phyloP scores from a whole-genome alignment of 331 rosid genomes.

The Pyrus hybrid region DNA sequence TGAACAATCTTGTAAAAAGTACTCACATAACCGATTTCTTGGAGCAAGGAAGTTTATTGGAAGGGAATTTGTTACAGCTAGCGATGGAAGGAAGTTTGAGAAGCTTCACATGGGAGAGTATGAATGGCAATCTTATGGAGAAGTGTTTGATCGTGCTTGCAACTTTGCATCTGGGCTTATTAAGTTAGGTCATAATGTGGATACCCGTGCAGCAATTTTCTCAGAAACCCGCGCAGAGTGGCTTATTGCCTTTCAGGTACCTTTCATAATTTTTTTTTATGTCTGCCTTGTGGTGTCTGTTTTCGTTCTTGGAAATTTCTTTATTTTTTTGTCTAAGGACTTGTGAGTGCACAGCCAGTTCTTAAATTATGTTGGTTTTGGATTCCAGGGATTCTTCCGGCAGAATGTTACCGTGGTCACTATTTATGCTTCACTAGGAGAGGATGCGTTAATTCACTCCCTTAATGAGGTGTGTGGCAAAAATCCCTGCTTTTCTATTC shows the following conservation, averaged over 20 bases:
- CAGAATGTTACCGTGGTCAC: constrained; percentile 79
- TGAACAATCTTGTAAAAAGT: constrained; percentile 68
- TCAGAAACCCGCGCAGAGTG: constrained; percentile 78
- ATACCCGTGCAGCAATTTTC: constrained; percentile 70
- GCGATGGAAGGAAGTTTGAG: constrained; percentile 79
- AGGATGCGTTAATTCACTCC: constrained; percentile 82
- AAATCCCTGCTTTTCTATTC: constrained; percentile 8
- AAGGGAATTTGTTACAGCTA: constrained; percentile 45
- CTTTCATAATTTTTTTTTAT: neutral
- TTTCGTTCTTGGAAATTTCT: neutral
- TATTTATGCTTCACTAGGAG: constrained; percentile 85
- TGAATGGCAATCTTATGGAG: constrained; percentile 71
- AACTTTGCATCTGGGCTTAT: constrained; percentile 86
- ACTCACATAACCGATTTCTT: constrained; percentile 39
- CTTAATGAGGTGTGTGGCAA: constrained; percentile 68
- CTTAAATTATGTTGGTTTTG: neutral
- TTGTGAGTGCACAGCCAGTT: neutral
- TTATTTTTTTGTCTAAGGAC: neutral
- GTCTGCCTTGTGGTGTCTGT: neutral
- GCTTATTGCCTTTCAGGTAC: constrained; percentile 82
- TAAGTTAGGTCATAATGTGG: constrained; percentile 50
- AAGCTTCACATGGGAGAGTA: constrained; percentile 76
- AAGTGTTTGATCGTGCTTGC: constrained; percentile 54
- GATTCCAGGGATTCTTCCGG: constrained; percentile 77
- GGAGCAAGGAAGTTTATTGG: constrained; percentile 66